Evolutionary conservation across 2,329 filamentous ascomycete species (phyloP).

Genomic region (Cordyceps pruinosa): DNA sequence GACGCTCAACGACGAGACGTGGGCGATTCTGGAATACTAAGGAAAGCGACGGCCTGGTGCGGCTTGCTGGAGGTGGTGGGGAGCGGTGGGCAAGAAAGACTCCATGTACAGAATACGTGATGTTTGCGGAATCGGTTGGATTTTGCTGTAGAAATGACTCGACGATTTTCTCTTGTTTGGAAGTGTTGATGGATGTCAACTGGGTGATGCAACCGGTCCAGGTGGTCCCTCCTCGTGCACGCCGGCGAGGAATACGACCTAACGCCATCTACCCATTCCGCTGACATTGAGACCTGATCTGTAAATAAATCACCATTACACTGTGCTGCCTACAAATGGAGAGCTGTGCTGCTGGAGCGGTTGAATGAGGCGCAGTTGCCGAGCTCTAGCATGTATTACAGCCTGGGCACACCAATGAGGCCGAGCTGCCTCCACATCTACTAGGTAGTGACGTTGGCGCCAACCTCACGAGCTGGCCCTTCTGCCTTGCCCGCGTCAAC

Average conservation of each 20-base stretch:
- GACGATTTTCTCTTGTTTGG: not conserved
- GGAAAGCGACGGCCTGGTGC: too few species aligned
- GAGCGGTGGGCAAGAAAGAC: not conserved
- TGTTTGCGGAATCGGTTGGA: conserved; percentile 11
- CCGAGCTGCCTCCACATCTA: not conserved
- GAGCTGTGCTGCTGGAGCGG: too few species aligned
- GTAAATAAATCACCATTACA: too few species aligned
- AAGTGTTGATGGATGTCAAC: not conserved
- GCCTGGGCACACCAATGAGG: not conserved
- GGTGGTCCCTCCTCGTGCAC: too few species aligned
- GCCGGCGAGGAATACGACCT: too few species aligned
- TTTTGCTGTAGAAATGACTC: conserved; percentile 2
- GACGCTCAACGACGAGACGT: conserved; percentile 88
- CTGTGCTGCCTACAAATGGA: too few species aligned
- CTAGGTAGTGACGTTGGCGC: conserved; percentile 6
- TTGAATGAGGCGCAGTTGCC: too few species aligned
- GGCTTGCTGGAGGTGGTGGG: not conserved
- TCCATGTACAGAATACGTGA: conserved; percentile 5
- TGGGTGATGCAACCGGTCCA: not conserved
- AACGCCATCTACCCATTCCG: too few species aligned
- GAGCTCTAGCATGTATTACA: too few species aligned
- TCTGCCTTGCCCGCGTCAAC: not conserved
- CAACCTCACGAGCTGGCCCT: not conserved
- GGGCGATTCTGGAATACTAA: conserved; percentile 70
- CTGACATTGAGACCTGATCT: too few species aligned